Base-by-base conservation (phyloP, 306 rosid species). In the Citrullus amarus region DNA sequence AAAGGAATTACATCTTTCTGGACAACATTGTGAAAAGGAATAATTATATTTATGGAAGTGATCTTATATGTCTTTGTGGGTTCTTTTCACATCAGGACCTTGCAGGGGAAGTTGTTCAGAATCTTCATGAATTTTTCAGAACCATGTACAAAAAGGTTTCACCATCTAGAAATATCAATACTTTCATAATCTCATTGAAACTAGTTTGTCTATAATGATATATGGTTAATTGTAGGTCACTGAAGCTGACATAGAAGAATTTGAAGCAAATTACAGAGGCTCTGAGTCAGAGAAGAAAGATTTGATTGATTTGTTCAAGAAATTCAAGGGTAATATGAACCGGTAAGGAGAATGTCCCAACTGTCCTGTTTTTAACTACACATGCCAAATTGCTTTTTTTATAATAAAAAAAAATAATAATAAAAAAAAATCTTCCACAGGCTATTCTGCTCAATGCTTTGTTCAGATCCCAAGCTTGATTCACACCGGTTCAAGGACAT, bases 381-480 rank as follows among this genome's bases (percentile, higher is more conserved):
- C n/a, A 36, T 38, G 38, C 10, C 30, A 17, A 76, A 68, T 76
- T 81, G 68, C 57, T 69, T 75, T 75, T 55, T 77, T 1, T 12
- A 0, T 25, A 25, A 0, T 25, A 25, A 25, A 25, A 25, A 25
- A 25, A 25, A 22, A 22, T 22, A 22, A 22, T 22, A 22, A 22
- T 22, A 22, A 12, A 53, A 65, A 1, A 72, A 76, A 32, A 9
- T 9, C 59, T 83, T 62, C 63, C 85, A 78, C 86, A 95, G 99
- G 84, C 89, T 95, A 39, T 92, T 92, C 81, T 92, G 97, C 83
- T 95, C 97, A 69, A 95, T 95, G 99, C 89, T 95, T 71, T 95
- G 99, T 90, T 95, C 99, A 5, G 97, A 92, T 84, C 83, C 89
- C 76, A 87, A 88, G 85, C 91, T 91, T 11, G 99, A 95, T 82